phyloP scores from a whole-genome alignment of 2,329 filamentous ascomycete species.

The Trematosphaeria pertusa region DNA sequence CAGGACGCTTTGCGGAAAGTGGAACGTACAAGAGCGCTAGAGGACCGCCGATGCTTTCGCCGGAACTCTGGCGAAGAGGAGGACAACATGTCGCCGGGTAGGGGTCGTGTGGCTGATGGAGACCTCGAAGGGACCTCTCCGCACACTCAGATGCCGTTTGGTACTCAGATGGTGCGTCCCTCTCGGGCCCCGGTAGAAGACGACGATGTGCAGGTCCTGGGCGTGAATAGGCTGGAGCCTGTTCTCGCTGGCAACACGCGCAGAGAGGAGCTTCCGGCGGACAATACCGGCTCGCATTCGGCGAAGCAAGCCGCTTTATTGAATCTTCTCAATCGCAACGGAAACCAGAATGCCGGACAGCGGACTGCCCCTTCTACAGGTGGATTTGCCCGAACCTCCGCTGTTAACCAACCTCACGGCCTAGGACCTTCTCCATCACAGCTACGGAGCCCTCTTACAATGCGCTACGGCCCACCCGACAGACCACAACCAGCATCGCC shows the following conservation, averaged over 20 bases:
- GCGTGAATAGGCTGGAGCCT: conserved; percentile 24
- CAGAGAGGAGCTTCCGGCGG: neutral
- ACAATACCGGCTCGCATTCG: neutral
- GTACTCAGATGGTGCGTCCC: conserved; percentile 27
- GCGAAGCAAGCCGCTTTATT: neutral
- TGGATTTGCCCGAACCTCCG: too few relatives aligned
- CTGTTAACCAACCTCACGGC: too few relatives aligned
- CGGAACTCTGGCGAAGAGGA: conserved; percentile 4
- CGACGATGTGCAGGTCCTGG: conserved; percentile 9
- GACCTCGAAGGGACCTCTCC: conserved; percentile 3
- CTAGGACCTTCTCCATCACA: too few relatives aligned
- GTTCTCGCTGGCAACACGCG: conserved; percentile 28
- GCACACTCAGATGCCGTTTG: conserved; percentile 28
- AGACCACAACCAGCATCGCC: too few relatives aligned
- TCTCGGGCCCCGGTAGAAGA: too few relatives aligned
- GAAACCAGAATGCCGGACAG: too few relatives aligned
- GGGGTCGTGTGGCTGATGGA: conserved; percentile 1
- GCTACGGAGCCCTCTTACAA: too few relatives aligned
- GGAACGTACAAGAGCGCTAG: conserved; percentile 13
- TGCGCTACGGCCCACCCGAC: too few relatives aligned
- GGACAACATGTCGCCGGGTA: conserved; percentile 13
- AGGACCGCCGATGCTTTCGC: conserved; percentile 28
- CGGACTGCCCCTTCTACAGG: too few relatives aligned
- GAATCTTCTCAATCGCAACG: neutral
- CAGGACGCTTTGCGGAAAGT: conserved; percentile 14